phyloP scores from a whole-genome alignment of 2,329 filamentous ascomycete species.

The Colletotrichum sp. region DNA sequence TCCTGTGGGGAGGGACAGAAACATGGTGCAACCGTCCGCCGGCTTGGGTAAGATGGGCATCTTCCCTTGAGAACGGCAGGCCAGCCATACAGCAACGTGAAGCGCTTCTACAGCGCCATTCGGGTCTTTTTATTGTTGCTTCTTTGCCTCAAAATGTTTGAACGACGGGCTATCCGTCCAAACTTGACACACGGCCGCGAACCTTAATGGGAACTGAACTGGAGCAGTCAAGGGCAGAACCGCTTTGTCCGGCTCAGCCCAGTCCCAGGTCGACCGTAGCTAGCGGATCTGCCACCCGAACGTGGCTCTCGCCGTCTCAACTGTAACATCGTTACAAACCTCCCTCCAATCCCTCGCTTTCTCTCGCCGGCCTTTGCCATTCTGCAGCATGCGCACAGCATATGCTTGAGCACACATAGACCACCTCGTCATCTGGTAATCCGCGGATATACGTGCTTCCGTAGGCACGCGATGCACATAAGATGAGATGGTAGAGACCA shows the following conservation, averaged over 20 bases:
- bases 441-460: background rate
- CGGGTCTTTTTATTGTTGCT: background rate
- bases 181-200: conserved; percentile 21
- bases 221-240: background rate
- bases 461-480: background rate
- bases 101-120: background rate
- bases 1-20: background rate
- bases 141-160: conserved; percentile 13
- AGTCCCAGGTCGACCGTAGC: conserved; percentile 15
- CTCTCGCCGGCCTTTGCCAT: background rate
- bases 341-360: background rate
- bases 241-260: conserved; percentile 11
- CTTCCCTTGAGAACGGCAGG: background rate
- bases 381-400: background rate
- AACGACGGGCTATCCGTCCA: conserved; percentile 17
- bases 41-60: background rate
- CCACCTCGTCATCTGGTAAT: background rate
- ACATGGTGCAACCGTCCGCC: background rate
- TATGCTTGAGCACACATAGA: background rate
- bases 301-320: conserved; percentile 21
- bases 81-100: background rate
- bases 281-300: conserved; percentile 23
- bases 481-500: background rate
- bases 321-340: conserved; percentile 10
- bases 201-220: conserved; percentile 5